These are phyloP conservation scores for Sugiyamaella lignohabitans DNA, from an alignment of 805 yeast species.

Conservation along the genomic window DNA sequence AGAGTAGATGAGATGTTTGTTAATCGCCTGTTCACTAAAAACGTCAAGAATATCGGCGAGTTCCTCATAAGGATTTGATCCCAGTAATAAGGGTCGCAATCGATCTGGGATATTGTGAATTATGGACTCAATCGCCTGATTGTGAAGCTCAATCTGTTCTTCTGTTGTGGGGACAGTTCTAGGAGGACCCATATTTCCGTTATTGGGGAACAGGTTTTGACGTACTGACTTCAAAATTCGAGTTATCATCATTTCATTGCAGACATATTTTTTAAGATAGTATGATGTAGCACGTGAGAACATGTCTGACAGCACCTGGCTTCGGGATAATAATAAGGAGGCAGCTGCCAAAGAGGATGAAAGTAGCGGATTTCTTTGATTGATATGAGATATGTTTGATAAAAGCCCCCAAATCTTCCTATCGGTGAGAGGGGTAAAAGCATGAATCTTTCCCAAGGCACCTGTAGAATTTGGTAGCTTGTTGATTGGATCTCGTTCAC, in stretches of 20 bases:
- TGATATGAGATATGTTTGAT: slow-evolving; percentile 7
- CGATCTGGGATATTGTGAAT: slow-evolving; percentile 17
- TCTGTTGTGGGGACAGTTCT: slow-evolving; percentile 37
- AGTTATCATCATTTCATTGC: slow-evolving; percentile 17
- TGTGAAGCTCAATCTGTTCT: slow-evolving; percentile 31
- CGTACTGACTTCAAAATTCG: slow-evolving; percentile 30
- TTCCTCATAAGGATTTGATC: slow-evolving; percentile 17
- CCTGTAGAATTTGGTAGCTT: background rate
- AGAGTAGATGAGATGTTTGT: slow-evolving; percentile 27
- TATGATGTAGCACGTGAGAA: slow-evolving; percentile 14
- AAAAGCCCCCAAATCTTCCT: slow-evolving; percentile 27
- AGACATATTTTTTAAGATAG: slow-evolving; percentile 11
- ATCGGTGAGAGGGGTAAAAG: background rate
- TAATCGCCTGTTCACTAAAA: slow-evolving; percentile 25
- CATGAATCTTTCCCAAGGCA: background rate
- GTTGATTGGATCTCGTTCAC: background rate
- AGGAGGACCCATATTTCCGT: slow-evolving; percentile 46
- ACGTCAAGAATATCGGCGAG: slow-evolving; percentile 23
- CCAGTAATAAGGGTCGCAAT: slow-evolving; percentile 17
- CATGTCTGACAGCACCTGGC: slow-evolving; percentile 15
- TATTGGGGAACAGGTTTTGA: slow-evolving; percentile 41
- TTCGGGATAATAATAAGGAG: slow-evolving; percentile 10
- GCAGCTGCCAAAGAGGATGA: slow-evolving; percentile 6
- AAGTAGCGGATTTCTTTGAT: slow-evolving; percentile 15
- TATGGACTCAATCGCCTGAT: slow-evolving; percentile 14